These are phyloP conservation scores for Amanita jacksonii DNA, from an alignment of 768 basidiomycete species.

Conservation along the genomic window DNA sequence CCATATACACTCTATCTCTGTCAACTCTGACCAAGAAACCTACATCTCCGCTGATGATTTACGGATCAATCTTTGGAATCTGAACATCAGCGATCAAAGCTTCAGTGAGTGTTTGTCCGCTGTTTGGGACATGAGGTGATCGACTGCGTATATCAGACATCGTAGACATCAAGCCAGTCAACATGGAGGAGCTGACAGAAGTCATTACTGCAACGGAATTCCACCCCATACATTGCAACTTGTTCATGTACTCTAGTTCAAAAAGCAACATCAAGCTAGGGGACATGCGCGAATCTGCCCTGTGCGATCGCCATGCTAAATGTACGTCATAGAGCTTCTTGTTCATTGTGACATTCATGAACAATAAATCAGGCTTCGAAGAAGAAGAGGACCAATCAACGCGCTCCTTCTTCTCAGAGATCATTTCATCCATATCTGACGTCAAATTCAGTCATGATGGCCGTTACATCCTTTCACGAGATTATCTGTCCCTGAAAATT, in stretches of 20 bases:
- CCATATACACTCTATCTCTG: constrained; percentile 99
- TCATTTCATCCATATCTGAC: constrained; percentile 98
- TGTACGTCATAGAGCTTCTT: constrained; percentile 41
- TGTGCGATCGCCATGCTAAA: constrained; percentile 95
- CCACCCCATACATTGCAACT: constrained; percentile 94
- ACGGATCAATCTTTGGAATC: constrained; percentile 95
- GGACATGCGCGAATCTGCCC: constrained; percentile 96
- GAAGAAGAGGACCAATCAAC: constrained; percentile 97
- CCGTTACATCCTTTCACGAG: constrained; percentile 91
- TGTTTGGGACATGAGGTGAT: background rate
- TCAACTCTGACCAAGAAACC: constrained; percentile 99
- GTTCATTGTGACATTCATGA: constrained; percentile 11
- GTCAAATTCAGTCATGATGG: constrained; percentile 99
- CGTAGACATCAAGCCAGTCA: constrained; percentile 98
- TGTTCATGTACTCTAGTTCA: constrained; percentile 99
- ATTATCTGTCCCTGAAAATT: constrained; percentile 96
- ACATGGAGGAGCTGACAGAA: constrained; percentile 99
- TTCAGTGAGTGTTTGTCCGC: constrained; percentile 67
- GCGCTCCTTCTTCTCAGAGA: constrained; percentile 99
- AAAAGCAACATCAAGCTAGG: constrained; percentile 99
- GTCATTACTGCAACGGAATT: constrained; percentile 99
- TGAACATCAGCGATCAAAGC: constrained; percentile 97
- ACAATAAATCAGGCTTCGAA: constrained; percentile 68
- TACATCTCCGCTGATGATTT: constrained; percentile 99
- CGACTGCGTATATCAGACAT: constrained; percentile 55